These are phyloP conservation scores for Keqinozyma sinolaborantium DNA, from an alignment of 1,139 yeast species.

Conservation along the genomic window DNA sequence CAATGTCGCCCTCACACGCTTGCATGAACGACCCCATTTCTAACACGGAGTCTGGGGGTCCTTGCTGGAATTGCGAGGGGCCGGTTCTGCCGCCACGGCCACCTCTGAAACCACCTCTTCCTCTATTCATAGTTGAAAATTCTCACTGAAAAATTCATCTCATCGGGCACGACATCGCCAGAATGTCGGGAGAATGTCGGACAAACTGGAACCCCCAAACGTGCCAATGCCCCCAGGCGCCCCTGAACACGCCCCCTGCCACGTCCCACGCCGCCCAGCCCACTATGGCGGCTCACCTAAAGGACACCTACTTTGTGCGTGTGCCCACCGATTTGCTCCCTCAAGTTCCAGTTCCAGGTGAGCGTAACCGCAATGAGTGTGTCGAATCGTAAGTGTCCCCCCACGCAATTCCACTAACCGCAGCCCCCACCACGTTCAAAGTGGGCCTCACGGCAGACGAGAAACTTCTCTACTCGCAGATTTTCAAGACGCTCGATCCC, in stretches of 20 bases:
- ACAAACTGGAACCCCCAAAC: no score
- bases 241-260: background rate
- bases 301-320: slow-evolving; percentile 2
- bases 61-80: slow-evolving; percentile 57
- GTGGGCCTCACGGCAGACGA: slow-evolving; percentile 75
- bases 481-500: slow-evolving; percentile 77
- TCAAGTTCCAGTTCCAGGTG: no score
- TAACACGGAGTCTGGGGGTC: slow-evolving; percentile 90
- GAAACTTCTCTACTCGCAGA: slow-evolving; percentile 63
- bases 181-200: slow-evolving; percentile 2
- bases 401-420: slow-evolving; percentile 5
- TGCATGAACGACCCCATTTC: slow-evolving; percentile 95
- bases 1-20: slow-evolving; percentile 95
- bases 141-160: slow-evolving; percentile 9
- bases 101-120: slow-evolving; percentile 72
- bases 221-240: no score
- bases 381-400: background rate
- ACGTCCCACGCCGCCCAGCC: background rate
- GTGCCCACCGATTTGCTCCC: no score
- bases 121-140: slow-evolving; percentile 46
- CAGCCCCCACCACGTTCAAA: slow-evolving; percentile 33
- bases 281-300: background rate
- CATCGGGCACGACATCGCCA: slow-evolving; percentile 8
- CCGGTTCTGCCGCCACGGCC: slow-evolving; percentile 60
- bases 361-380: background rate